These are phyloP conservation scores for Saxophila tyrrhenica DNA, from an alignment of 495 filamentous ascomycete species.

Conservation along the genomic window DNA sequence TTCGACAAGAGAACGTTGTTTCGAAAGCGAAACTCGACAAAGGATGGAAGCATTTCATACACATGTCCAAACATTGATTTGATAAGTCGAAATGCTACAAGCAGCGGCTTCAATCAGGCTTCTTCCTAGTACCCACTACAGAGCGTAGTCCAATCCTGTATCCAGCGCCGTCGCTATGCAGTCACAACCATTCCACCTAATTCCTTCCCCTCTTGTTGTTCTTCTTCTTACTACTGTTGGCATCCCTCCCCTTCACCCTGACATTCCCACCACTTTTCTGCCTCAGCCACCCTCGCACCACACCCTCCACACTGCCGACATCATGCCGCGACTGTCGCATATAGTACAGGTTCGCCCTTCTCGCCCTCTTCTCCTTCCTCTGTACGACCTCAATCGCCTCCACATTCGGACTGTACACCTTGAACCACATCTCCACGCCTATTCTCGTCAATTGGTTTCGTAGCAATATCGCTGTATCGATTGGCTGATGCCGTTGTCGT, in stretches of 20 bases:
- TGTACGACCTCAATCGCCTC: constrained; percentile 89
- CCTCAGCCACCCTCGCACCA: constrained; percentile 57
- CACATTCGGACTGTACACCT: constrained; percentile 81
- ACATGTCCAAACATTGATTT: too few species aligned
- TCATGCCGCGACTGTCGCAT: constrained; percentile 69
- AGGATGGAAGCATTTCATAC: too few species aligned
- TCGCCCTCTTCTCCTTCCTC: constrained; percentile 67
- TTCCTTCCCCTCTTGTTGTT: constrained; percentile 15
- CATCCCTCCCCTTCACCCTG: constrained; percentile 22
- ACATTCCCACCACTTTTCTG: constrained; percentile 40
- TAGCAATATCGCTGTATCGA: constrained; percentile 77
- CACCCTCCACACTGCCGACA: constrained; percentile 56
- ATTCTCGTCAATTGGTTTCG: constrained; percentile 70
- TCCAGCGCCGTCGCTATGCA: neutral
- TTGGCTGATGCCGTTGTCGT: constrained; percentile 51
- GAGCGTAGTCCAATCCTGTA: too few species aligned
- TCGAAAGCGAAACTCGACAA: too few species aligned
- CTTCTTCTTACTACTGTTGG: constrained; percentile 23
- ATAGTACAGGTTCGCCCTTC: constrained; percentile 82
- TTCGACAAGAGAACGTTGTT: too few species aligned
- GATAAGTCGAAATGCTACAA: too few species aligned
- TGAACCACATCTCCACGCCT: constrained; percentile 96
- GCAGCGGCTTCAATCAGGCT: too few species aligned
- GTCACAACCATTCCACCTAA: neutral
- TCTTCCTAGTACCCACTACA: too few species aligned